Conservation (phyloP, 2,329 filamentous ascomycete genomes). For the Claviceps arundinis region DNA sequence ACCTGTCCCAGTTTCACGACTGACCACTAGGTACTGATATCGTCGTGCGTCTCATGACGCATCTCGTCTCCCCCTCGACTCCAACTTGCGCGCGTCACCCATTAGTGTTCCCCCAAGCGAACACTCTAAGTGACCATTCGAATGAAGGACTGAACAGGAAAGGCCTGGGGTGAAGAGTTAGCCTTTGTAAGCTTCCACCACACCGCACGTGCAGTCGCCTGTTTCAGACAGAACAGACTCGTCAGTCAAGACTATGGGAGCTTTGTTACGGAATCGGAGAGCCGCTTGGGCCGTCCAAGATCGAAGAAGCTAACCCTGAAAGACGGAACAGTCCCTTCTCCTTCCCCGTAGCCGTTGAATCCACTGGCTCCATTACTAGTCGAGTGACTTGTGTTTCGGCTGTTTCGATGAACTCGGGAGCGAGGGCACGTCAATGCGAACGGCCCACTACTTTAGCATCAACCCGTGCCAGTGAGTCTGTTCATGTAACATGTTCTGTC, state of each 20-base stretch:
- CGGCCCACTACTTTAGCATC: slow-evolving; percentile 7
- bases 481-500: not conserved
- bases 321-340: slow-evolving; percentile 1
- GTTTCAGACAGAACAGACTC: slow-evolving; percentile 10
- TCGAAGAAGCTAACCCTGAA: slow-evolving; percentile 5
- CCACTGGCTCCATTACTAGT: slow-evolving; percentile 2
- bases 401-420: slow-evolving; percentile 10
- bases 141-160: not conserved
- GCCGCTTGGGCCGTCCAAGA: slow-evolving; percentile 10
- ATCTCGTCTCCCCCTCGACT: slow-evolving; percentile 1
- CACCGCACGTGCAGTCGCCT: slow-evolving; percentile 7
- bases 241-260: slow-evolving; percentile 3
- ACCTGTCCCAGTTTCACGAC: slow-evolving; percentile 4
- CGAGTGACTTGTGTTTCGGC: slow-evolving; percentile 9
- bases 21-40: slow-evolving; percentile 7
- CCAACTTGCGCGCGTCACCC: not conserved
- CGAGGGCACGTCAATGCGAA: slow-evolving; percentile 8
- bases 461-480: slow-evolving; percentile 6
- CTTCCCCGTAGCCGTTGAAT: slow-evolving; percentile 1
- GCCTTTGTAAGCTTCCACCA: slow-evolving; percentile 4
- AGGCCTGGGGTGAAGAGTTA: not conserved
- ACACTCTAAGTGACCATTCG: not conserved
- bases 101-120: not conserved
- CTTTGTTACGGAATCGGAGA: slow-evolving; percentile 4
- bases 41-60: slow-evolving; percentile 9